phyloP scores from a whole-genome alignment of 75 land plant species.

The Cupressus sempervirens region DNA sequence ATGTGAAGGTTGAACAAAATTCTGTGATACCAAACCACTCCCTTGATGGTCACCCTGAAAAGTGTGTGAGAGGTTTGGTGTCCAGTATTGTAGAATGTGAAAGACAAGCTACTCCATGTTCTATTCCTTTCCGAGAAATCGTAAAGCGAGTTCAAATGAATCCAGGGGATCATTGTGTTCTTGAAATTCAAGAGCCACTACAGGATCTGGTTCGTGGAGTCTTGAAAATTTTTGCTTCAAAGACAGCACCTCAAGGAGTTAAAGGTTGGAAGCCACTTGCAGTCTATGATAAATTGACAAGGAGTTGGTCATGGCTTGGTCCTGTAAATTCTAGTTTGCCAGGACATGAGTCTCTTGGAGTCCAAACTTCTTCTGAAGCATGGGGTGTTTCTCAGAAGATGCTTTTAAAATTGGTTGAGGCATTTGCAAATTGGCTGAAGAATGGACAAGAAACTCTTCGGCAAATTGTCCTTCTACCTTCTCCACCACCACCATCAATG shows the following conservation, averaged over 20 bases:
- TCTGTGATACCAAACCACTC: background rate
- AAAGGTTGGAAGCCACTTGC: constrained; percentile 95
- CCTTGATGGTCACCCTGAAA: background rate
- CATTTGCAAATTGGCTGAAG: constrained; percentile 94
- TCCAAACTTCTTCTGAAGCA: constrained; percentile 68
- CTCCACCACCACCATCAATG: constrained; percentile 58
- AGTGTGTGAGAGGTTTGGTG: background rate
- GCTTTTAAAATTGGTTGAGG: constrained; percentile 90
- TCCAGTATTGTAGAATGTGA: constrained; percentile 20
- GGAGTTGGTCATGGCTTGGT: constrained; percentile 90
- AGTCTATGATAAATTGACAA: constrained; percentile 55
- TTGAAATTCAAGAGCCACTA: constrained; percentile 88
- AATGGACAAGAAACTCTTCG: constrained; percentile 89
- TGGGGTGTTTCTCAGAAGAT: constrained; percentile 92
- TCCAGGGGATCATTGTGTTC: constrained; percentile 86
- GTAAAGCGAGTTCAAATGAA: constrained; percentile 72
- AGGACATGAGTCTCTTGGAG: constrained; percentile 45
- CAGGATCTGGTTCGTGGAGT: constrained; percentile 92
- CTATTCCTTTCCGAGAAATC: constrained; percentile 73
- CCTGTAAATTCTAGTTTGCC: constrained; percentile 42
- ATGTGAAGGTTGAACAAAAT: constrained; percentile 18
- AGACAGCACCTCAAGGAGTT: constrained; percentile 81
- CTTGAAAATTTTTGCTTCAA: constrained; percentile 72
- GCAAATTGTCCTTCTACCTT: constrained; percentile 84
- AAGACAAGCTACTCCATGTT: constrained; percentile 28